A percentile compares a stretch with the other conserved stretches of the same genome.
phyloP scores from a whole-genome alignment of 2,329 filamentous ascomycete species.

The Cytospora paraplurivora region DNA sequence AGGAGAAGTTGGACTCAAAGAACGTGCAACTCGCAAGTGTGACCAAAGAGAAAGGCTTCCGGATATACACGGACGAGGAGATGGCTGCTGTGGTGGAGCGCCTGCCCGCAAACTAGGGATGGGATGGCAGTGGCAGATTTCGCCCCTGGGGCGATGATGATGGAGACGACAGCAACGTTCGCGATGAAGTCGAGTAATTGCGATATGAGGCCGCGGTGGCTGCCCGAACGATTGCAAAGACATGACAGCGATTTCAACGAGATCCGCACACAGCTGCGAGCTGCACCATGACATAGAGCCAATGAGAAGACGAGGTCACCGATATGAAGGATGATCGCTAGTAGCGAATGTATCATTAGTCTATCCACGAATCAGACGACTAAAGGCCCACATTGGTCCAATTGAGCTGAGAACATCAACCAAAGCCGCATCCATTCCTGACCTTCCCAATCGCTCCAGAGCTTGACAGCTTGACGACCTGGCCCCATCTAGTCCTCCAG shows the following conservation, averaged over 20 bases:
- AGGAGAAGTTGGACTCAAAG: conserved; percentile 98
- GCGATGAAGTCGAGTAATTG: neutral
- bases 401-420: conserved; percentile 8
- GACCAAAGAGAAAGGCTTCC: conserved; percentile 96
- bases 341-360: conserved; percentile 27
- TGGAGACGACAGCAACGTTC: neutral
- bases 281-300: conserved; percentile 18
- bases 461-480: too few species aligned
- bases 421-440: conserved; percentile 21
- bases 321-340: neutral
- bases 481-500: conserved; percentile 44
- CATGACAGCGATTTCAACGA: neutral
- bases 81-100: conserved; percentile 92
- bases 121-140: neutral
- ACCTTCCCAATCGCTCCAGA: neutral
- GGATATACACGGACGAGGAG: conserved; percentile 97
- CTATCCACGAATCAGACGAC: conserved; percentile 20
- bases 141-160: neutral
- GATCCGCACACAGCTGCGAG: neutral
- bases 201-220: neutral
- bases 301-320: conserved; percentile 24
- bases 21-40: conserved; percentile 98
- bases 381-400: conserved; percentile 9
- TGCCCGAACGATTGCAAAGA: neutral
- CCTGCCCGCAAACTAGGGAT: conserved; percentile 64